These are phyloP conservation scores for Lyophyllum decastes DNA, from an alignment of 768 basidiomycete species.

Conservation along the genomic window DNA sequence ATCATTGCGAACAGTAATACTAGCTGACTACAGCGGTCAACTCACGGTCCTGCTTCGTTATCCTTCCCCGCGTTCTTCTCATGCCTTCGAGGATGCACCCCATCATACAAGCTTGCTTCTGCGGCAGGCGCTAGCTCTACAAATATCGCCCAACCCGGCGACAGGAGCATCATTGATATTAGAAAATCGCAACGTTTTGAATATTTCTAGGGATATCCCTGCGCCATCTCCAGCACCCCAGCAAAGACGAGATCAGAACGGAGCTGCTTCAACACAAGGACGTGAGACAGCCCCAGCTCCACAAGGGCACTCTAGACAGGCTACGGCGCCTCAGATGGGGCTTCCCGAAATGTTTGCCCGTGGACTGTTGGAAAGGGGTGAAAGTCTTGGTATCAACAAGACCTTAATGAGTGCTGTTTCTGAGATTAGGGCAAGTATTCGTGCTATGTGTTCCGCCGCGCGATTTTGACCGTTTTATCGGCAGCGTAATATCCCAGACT, in stretches of 20 bases:
- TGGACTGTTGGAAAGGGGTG: conserved; percentile 72
- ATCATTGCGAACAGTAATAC: conserved; percentile 59
- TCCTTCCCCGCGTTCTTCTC: conserved; percentile 52
- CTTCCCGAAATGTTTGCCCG: conserved; percentile 74
- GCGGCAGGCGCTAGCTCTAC: conserved; percentile 79
- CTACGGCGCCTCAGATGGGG: conserved; percentile 45
- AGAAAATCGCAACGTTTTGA: conserved; percentile 80
- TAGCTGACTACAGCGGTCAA: conserved; percentile 84
- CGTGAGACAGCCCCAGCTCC: conserved; percentile 8
- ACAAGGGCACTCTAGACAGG: conserved; percentile 38
- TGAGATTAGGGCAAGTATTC: conserved; percentile 63
- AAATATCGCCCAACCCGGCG: conserved; percentile 70
- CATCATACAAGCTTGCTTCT: conserved; percentile 73
- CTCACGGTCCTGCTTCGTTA: conserved; percentile 86
- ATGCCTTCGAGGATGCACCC: conserved; percentile 35
- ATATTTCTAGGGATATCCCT: conserved; percentile 70
- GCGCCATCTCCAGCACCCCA: conserved; percentile 39
- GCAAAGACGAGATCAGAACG: conserved; percentile 35
- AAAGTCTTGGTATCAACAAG: conserved; percentile 83
- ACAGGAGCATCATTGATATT: conserved; percentile 78
- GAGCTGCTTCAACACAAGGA: conserved; percentile 15
- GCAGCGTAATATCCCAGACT: conserved; percentile 84
- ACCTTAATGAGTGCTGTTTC: conserved; percentile 80
- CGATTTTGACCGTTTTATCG: background rate
- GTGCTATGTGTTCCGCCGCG: background rate